These are phyloP conservation scores for Pythium sukuiense DNA, from an alignment of 352 stramenopile species.

Conservation along the genomic window DNA sequence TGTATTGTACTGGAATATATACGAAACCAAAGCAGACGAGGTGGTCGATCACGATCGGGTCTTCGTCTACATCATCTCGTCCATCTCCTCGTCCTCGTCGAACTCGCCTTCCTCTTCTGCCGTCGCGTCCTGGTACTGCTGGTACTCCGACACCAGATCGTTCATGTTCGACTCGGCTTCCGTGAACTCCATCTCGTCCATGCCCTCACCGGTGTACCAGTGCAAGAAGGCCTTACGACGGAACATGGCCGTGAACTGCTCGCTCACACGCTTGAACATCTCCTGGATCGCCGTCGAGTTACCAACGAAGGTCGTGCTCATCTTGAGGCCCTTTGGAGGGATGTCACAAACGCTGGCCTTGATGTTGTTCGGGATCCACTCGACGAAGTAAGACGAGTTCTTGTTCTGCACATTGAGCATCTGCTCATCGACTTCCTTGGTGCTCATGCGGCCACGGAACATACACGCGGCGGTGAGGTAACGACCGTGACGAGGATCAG, in stretches of 20 bases:
- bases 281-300: constrained; percentile 99
- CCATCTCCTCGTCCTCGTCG: constrained; percentile 94
- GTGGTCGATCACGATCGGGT: constrained; percentile 35
- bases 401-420: constrained; percentile 99
- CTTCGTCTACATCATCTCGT: constrained; percentile 90
- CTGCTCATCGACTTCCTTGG: constrained; percentile 99
- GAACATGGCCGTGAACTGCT: constrained; percentile 99
- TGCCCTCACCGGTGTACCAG: constrained; percentile 99
- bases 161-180: constrained; percentile 99
- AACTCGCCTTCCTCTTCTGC: constrained; percentile 98
- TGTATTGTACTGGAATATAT: constrained; percentile 66
- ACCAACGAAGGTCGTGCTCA: constrained; percentile 98
- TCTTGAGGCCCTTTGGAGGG: constrained; percentile 97
- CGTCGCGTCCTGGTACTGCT: constrained; percentile 99
- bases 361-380: constrained; percentile 99
- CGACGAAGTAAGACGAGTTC: constrained; percentile 99
- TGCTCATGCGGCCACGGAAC: constrained; percentile 99
- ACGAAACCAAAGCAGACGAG: constrained; percentile 49
- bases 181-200: constrained; percentile 99
- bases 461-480: constrained; percentile 99
- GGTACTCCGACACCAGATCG: constrained; percentile 99
- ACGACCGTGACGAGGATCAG: constrained; percentile 97
- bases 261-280: constrained; percentile 99
- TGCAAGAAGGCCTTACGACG: constrained; percentile 99
- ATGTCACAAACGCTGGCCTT: constrained; percentile 99